Base-by-base conservation (phyloP, 352 stramenopile species). In the Phytophthora idaei region DNA sequence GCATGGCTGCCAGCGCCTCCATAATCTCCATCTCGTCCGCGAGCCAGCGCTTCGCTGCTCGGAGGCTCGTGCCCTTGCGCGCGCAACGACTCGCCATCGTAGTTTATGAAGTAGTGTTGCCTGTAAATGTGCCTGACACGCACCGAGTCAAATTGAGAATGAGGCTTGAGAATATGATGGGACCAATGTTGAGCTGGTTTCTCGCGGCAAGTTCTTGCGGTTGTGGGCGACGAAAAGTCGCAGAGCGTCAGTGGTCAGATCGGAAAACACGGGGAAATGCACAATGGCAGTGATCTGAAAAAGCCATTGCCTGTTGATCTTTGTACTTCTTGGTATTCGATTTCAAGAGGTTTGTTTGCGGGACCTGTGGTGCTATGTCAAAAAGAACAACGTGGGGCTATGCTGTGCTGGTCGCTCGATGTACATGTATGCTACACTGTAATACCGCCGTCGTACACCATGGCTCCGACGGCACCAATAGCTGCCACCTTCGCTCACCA, bases 11-110 rank as follows among this genome's bases (percentile, higher is more conserved):
- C 31, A 81, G 32, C 32, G 65, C 21, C 41, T 77, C 61, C 44
- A 72, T 65, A 21, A 74, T 54, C 31, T 74, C 71, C 46, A 73
- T 56, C 56, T 69, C 66, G 48, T 80, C 73, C 37, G 57, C 51
- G 31, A 78, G 66, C 73, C 73, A 80, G 54, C 67, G 69, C 54
- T 65, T 70, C 44, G 69, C 73, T 10, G 69, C 65, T 42, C 66
- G 56, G 9, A 74, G 57, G 17, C 53, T 68, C 9, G 57, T 64
- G 52, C 61, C 73, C 66, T 77, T 77, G 66, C 66, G 70, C n/a
- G 70, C 66, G 66, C 37, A 74, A 25, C 66, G 61, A 28, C 45
- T 74, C 28, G 70, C 61, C 70, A 77, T 74, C 21, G 29, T 47
- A 31, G 27, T 34, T 7, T 50, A 31, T 57, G 14, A 28, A 29